Base-by-base conservation (phyloP, 495 filamentous ascomycete species). In the Baudoinia panamericana region DNA sequence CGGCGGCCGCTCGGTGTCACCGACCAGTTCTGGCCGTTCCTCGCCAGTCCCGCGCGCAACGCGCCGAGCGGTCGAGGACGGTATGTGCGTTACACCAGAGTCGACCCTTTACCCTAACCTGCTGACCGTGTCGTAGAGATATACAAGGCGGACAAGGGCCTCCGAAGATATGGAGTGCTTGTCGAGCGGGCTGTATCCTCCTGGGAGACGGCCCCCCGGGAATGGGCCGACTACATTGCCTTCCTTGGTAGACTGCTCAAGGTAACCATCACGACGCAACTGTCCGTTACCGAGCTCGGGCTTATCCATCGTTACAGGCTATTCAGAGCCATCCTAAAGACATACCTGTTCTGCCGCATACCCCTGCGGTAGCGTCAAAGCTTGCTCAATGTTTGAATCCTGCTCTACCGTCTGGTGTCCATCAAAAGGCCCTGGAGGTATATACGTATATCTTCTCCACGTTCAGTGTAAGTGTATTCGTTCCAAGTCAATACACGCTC, bases 141-240 rank as follows among this genome's bases (percentile, higher is more conserved):
- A 8, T 50, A 30, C 28, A 50, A 76, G 45, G 92, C 90, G 60
- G 87, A 97, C 63, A 94, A 93, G 62, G 72, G 73, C 49, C 92
- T 84, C 55, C 83, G 88, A 45, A 75, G 84, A 51, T 99, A 94
- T 77, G 84, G 84, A 18, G 79, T 79, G 27, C 77, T 75, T 36
- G 76, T 99, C 41, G 86, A 95, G 55, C 70, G 86, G 58, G 83
- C 86, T 27, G 68, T 99, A 48, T 76, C 82, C 20, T 64, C 93
- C 20, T 99, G 95, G 62, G 90, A 99, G 62, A 86, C 80, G 16
- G 75, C 84, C 34, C 66, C 94, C 48, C 84, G 95, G 61, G 90
- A 96, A 74, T 99, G 90, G 90, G 88, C 92, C 24, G 90, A 99
- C 58, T 99, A 99, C 56, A 96, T 99, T 56, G 93, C 88, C 8